phyloP scores from a whole-genome alignment of 805 yeast species.

The Blastobotrys terrestris region DNA sequence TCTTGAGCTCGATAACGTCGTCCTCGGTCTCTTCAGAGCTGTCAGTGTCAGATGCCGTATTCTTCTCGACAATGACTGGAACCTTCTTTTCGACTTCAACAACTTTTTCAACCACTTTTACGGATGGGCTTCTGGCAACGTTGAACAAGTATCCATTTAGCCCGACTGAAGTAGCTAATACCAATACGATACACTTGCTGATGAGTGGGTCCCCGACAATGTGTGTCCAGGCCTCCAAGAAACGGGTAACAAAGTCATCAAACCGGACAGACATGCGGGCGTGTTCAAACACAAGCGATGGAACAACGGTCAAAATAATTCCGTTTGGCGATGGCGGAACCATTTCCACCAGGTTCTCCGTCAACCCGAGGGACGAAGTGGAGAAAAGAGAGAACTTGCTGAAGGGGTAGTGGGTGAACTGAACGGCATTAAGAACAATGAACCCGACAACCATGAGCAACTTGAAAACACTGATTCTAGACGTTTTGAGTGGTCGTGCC shows the following conservation, averaged over 20 bases:
- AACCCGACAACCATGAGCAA: constrained; percentile 29
- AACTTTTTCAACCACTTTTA: constrained; percentile 28
- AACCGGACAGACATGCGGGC: constrained; percentile 39
- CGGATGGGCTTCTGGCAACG: constrained; percentile 46
- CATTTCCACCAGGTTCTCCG: constrained; percentile 8
- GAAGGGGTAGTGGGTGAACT: constrained; percentile 25
- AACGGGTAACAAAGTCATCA: constrained; percentile 53
- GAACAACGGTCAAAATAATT: constrained; percentile 33
- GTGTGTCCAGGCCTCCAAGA: constrained; percentile 50
- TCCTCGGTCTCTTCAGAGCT: constrained; percentile 32
- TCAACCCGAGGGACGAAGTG: not conserved
- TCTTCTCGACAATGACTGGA: constrained; percentile 25
- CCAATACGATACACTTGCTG: constrained; percentile 68
- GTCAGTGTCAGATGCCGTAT: constrained; percentile 17
- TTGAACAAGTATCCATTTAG: constrained; percentile 81
- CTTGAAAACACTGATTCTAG: constrained; percentile 23
- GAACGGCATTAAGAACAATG: constrained; percentile 32
- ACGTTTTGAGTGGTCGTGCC: constrained; percentile 6
- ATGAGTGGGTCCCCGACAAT: constrained; percentile 77
- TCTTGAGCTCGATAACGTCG: constrained; percentile 28
- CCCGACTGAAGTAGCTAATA: constrained; percentile 67
- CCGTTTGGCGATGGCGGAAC: constrained; percentile 15
- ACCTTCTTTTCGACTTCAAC: constrained; percentile 30
- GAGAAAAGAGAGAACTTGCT: constrained; percentile 1
- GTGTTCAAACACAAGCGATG: constrained; percentile 34